phyloP scores from a whole-genome alignment of 2,329 filamentous ascomycete genomes.

The Colletotrichum acutatum region DNA sequence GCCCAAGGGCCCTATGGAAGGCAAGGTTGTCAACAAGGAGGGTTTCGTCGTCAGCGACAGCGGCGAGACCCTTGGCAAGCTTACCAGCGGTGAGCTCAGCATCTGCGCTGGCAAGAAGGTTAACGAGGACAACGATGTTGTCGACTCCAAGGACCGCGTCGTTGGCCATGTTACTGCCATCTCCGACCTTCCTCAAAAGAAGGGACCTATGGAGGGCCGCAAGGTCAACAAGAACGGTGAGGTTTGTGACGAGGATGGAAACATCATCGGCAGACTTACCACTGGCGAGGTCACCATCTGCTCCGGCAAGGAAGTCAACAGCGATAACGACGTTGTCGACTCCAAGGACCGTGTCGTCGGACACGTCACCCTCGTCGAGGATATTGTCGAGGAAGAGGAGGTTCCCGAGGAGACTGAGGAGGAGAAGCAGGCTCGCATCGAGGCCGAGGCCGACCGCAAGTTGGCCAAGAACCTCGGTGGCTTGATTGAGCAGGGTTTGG shows the following conservation, averaged over 20 bases:
- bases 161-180: slow-evolving; percentile 77
- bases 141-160: slow-evolving; percentile 74
- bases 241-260: slow-evolving; percentile 67
- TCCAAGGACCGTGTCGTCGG: slow-evolving; percentile 74
- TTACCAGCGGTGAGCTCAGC: slow-evolving; percentile 73
- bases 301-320: slow-evolving; percentile 75
- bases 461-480: slow-evolving; percentile 80
- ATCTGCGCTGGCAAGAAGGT: slow-evolving; percentile 76
- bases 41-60: slow-evolving; percentile 69
- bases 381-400: slow-evolving; percentile 62
- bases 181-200: slow-evolving; percentile 66
- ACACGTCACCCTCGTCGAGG: slow-evolving; percentile 73
- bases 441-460: slow-evolving; percentile 76
- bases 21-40: slow-evolving; percentile 67
- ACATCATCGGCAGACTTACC: slow-evolving; percentile 74
- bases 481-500: slow-evolving; percentile 81
- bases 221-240: slow-evolving; percentile 69
- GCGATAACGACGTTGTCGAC: slow-evolving; percentile 78
- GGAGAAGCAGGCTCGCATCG: slow-evolving; percentile 62
- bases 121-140: slow-evolving; percentile 77
- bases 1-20: slow-evolving; percentile 61
- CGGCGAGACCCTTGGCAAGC: slow-evolving; percentile 71
- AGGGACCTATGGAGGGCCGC: slow-evolving; percentile 63
- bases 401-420: slow-evolving; percentile 52
- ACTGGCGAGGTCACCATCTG: slow-evolving; percentile 74